phyloP scores from a whole-genome alignment of 2,329 filamentous ascomycete species.

The Colletotrichum lini region DNA sequence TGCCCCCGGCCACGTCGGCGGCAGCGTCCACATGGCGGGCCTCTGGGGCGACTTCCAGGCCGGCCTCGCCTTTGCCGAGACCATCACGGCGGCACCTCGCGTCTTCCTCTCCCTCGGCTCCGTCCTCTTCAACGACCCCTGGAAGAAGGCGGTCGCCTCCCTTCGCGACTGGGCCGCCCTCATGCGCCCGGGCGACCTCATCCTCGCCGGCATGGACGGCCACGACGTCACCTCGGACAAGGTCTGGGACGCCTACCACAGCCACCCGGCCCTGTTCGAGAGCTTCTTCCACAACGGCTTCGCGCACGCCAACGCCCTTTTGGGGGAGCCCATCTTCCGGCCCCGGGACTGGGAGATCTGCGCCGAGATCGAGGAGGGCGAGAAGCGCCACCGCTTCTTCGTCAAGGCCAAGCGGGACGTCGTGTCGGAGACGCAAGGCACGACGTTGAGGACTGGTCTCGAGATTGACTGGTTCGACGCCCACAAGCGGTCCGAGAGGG shows the following conservation, averaged over 20 bases:
- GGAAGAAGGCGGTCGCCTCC: slow-evolving; percentile 52
- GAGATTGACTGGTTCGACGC: slow-evolving; percentile 62
- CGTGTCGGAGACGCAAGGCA: slow-evolving; percentile 44
- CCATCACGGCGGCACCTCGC: slow-evolving; percentile 49
- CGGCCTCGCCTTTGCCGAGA: slow-evolving; percentile 51
- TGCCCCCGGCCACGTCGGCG: slow-evolving; percentile 47
- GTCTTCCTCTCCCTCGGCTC: slow-evolving; percentile 59
- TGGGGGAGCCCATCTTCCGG: slow-evolving; percentile 52
- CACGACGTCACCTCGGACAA: slow-evolving; percentile 55
- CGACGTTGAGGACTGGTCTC: slow-evolving; percentile 50
- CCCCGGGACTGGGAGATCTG: slow-evolving; percentile 56
- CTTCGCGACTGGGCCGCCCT: slow-evolving; percentile 55
- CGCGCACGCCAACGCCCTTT: slow-evolving; percentile 53
- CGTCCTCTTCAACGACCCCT: slow-evolving; percentile 59
- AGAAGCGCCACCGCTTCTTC: slow-evolving; percentile 58
- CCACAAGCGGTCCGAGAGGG: slow-evolving; percentile 56
- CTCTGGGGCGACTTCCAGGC: slow-evolving; percentile 59
- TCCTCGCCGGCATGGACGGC: slow-evolving; percentile 60
- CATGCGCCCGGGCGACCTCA: slow-evolving; percentile 52
- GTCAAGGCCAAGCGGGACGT: slow-evolving; percentile 55
- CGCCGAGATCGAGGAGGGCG: slow-evolving; percentile 53
- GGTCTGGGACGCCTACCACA: slow-evolving; percentile 58
- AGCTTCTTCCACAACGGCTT: slow-evolving; percentile 58
- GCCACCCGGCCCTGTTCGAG: slow-evolving; percentile 52
- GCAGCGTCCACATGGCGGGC: slow-evolving; percentile 53